These are phyloP conservation scores for Setaria italica DNA, from an alignment of 202 grass and related monocot species.

Conservation along the genomic window DNA sequence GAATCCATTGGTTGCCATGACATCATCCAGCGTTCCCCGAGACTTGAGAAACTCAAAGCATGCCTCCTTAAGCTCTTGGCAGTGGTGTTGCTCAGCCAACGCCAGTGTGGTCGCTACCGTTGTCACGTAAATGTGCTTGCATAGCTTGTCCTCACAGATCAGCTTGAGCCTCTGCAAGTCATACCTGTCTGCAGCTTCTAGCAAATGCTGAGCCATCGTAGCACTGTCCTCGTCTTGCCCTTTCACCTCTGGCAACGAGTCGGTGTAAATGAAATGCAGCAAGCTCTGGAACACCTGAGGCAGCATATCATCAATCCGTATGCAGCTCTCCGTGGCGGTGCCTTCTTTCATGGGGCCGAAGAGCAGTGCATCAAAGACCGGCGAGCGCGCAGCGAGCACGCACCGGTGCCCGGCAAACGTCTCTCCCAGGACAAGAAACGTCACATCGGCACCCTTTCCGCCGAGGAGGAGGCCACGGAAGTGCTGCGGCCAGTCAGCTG, in stretches of 20 bases:
- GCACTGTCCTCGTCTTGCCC: neutral
- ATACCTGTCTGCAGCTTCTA: constrained; percentile 33
- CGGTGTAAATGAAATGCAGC: constrained; percentile 32
- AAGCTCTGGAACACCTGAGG: neutral
- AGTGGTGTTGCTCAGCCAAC: neutral
- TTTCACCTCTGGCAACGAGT: neutral
- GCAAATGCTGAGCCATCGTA: constrained; percentile 25
- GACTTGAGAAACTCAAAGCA: constrained; percentile 13
- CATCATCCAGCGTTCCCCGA: neutral
- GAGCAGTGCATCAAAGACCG: constrained; percentile 41
- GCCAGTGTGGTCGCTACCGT: constrained; percentile 6
- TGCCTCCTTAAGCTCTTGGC: neutral
- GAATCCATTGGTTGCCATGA: neutral
- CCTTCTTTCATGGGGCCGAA: constrained; percentile 6
- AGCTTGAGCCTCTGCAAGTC: neutral
- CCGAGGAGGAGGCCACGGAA: constrained; percentile 16
- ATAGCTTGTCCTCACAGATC: neutral
- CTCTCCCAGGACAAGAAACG: constrained; percentile 26
- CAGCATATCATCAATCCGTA: neutral
- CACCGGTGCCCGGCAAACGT: constrained; percentile 39
- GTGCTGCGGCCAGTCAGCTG: constrained; percentile 18
- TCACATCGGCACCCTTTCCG: constrained; percentile 35
- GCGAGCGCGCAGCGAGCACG: constrained; percentile 31
- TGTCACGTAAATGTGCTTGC: neutral
- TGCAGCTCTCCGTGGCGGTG: too few relatives aligned